Evolutionary conservation across 129 eudicot genomes (phyloP), one percentile per base, ranked within the genome.

Genomic region (Rutidosis leptorrhynchoides): DNA sequence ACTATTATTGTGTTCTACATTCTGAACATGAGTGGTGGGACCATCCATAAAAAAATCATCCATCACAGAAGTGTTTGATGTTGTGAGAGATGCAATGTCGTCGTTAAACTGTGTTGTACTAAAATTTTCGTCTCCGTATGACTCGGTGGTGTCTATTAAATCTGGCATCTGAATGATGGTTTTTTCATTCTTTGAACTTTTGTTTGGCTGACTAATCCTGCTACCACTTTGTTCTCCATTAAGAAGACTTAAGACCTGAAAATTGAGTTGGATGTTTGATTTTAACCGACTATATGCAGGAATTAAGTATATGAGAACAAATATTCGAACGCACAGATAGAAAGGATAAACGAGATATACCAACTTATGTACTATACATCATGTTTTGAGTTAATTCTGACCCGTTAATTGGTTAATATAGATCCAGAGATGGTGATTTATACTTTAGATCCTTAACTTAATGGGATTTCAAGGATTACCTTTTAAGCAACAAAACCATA

Each of bases 221-320:
- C 70, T 62, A 67, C 79, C 88, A 55, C 74, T 71, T 65, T 80
- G 82, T 35, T 74, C 91, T 7, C 83, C 87, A 40, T 74, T 69
- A 69, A 92, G 73, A 78, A 92, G 83, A 57, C 67, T 81, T 33
- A 92, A 82, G 45, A 92, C 95, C 98, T 92, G 82, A 60, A n/a
- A 42, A 59, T 22, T 21, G 70, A 55, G 19, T 58, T 55, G 17
- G 17, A 54, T 35, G 14, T 35, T 35, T 35, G 16, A 37, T 2
- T 2, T 11, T 11, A 37, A 16, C 3, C 3, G 45, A 37, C 45
- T 37, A 37, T 11, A 11, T 37, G 3, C 3, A 33, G 33, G 33
- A 68, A 51, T 26, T 23, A 37, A 25, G 14, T 37, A 37, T 2
- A 37, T 4, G 45, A 37, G 16, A 37, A 37, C 15, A 37, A 9